A percentile compares a stretch with the other conserved stretches of the same genome.
phyloP scores from a whole-genome alignment of 129 eudicot species.

The Apium graveolens region DNA sequence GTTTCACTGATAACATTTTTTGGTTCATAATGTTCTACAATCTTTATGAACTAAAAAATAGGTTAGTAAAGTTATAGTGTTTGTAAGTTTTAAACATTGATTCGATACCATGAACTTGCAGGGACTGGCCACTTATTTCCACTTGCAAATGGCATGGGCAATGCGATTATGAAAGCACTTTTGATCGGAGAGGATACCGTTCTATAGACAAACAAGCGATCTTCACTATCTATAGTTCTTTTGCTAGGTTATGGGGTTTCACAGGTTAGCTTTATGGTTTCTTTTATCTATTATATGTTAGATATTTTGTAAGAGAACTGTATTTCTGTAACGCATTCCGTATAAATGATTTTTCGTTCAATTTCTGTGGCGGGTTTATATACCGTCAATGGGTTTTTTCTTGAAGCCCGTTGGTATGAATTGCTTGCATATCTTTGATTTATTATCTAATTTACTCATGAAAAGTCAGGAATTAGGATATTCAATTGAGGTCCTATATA shows the following conservation, averaged over 20 bases:
- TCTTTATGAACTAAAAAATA: background rate
- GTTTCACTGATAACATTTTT: too few relatives aligned
- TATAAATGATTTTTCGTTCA: background rate
- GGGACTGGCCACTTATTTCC: conserved; percentile 27
- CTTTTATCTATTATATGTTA: background rate
- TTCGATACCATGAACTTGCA: conserved; percentile 9
- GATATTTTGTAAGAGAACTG: background rate
- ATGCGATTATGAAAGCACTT: conserved; percentile 21
- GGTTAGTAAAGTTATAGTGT: background rate
- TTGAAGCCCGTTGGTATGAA: background rate
- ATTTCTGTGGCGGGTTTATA: background rate
- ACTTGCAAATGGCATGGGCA: conserved; percentile 14
- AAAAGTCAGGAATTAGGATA: background rate
- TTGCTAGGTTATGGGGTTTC: background rate
- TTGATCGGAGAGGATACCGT: conserved; percentile 10
- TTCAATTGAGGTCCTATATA: background rate
- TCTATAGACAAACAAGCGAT: background rate
- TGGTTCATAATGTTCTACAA: too few relatives aligned
- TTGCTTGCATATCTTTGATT: conserved; percentile 2
- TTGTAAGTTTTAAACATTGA: too few relatives aligned
- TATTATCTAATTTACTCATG: background rate
- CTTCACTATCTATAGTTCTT: background rate
- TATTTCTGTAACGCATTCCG: background rate
- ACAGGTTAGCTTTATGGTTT: background rate
- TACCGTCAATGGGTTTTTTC: background rate